These are phyloP conservation scores for Schizothecium vesticola DNA, from an alignment of 495 filamentous ascomycete genomes.

Conservation along the genomic window DNA sequence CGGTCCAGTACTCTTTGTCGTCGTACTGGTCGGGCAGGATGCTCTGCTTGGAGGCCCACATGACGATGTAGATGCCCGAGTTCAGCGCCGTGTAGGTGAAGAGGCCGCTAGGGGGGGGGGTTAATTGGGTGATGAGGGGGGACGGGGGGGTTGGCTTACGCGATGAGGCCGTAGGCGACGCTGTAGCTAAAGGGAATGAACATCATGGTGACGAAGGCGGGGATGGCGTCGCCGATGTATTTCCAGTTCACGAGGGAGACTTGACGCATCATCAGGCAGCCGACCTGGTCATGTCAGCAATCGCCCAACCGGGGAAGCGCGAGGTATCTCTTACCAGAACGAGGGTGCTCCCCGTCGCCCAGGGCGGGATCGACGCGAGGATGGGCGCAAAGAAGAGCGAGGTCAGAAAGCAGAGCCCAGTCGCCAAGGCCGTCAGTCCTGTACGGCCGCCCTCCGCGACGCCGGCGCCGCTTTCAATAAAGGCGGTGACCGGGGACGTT, in stretches of 20 bases:
- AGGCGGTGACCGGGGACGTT: constrained; percentile 70
- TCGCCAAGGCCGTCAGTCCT: constrained; percentile 67
- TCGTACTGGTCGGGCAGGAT: constrained; percentile 68
- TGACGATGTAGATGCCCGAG: constrained; percentile 50
- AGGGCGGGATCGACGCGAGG: constrained; percentile 76
- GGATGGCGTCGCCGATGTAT: constrained; percentile 64
- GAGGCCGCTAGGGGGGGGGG: constrained; percentile 48
- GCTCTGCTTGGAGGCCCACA: constrained; percentile 50
- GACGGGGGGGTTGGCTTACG: constrained; percentile 37
- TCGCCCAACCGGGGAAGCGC: background rate
- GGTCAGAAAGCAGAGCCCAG: constrained; percentile 71
- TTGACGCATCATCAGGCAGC: constrained; percentile 54
- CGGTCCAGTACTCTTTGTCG: constrained; percentile 70
- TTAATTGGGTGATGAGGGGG: background rate
- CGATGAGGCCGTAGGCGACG: constrained; percentile 74
- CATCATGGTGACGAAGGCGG: constrained; percentile 72
- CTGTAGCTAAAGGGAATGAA: constrained; percentile 81
- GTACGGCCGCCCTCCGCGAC: constrained; percentile 78
- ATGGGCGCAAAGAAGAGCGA: constrained; percentile 79
- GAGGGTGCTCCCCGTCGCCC: constrained; percentile 77
- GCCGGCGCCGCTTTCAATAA: constrained; percentile 77
- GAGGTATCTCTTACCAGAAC: constrained; percentile 52
- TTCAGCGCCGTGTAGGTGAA: constrained; percentile 69
- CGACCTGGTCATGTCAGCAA: constrained; percentile 33
- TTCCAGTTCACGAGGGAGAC: constrained; percentile 50